These are phyloP conservation scores for Sugiyamaella floridensis DNA, from an alignment of 805 yeast species.

Conservation along the genomic window DNA sequence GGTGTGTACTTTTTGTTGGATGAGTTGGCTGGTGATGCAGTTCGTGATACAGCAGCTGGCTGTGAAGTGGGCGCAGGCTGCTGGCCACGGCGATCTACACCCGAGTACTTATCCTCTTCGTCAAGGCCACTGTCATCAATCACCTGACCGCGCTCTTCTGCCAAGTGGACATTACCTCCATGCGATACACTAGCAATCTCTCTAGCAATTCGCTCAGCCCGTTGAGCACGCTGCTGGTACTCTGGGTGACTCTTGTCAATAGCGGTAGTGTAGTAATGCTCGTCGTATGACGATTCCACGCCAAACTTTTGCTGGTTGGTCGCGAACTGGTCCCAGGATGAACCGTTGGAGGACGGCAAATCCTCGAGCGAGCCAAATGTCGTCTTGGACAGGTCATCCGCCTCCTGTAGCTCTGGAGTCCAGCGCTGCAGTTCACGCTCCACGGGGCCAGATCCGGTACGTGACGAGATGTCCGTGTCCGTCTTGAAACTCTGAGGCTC, in stretches of 20 bases:
- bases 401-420: constrained; percentile 48
- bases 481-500: constrained; percentile 52
- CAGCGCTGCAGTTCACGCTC: constrained; percentile 79
- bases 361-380: constrained; percentile 32
- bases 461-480: constrained; percentile 73
- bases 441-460: constrained; percentile 27
- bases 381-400: neutral
- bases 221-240: constrained; percentile 52
- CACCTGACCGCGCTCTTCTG: constrained; percentile 79
- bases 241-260: constrained; percentile 67
- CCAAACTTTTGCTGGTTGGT: constrained; percentile 89
- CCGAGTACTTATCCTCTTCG: constrained; percentile 94
- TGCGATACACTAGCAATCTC: constrained; percentile 69
- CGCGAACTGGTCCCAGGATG: constrained; percentile 87
- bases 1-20: constrained; percentile 18
- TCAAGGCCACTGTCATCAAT: constrained; percentile 83
- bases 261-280: constrained; percentile 78
- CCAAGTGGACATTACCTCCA: constrained; percentile 69
- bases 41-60: neutral
- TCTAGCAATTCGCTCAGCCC: constrained; percentile 72
- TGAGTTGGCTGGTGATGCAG: constrained; percentile 3
- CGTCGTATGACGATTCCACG: constrained; percentile 75
- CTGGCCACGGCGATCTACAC: constrained; percentile 55
- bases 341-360: constrained; percentile 16
- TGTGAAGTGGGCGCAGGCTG: constrained; percentile 3